Conservation (phyloP, 176 grass and related monocot species). For the Carex kokanica region DNA sequence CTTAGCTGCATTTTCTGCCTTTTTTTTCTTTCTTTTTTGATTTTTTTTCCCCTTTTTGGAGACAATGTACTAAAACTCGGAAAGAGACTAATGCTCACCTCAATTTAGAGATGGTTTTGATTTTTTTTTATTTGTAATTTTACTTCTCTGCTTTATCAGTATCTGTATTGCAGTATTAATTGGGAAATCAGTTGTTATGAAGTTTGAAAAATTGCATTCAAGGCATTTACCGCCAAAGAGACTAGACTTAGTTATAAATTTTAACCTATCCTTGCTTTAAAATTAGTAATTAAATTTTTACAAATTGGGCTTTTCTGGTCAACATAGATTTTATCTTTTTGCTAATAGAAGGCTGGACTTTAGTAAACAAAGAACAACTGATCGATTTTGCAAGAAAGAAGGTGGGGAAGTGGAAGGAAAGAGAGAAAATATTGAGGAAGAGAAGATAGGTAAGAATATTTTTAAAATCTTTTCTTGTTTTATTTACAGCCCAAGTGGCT, state of each 20-base stretch:
- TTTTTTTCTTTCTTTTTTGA: background rate
- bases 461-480: background rate
- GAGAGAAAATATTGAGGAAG: background rate
- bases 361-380: background rate
- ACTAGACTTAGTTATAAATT: background rate
- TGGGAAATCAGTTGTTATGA: background rate
- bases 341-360: background rate
- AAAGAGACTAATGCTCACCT: slow-evolving; percentile 26
- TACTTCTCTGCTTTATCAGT: background rate
- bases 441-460: background rate
- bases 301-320: background rate
- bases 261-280: no score
- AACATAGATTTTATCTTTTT: background rate
- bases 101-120: slow-evolving; percentile 15
- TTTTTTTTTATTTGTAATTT: background rate
- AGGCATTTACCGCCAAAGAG: background rate
- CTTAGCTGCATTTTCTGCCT: slow-evolving; percentile 16
- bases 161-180: background rate
- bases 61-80: slow-evolving; percentile 21
- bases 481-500: background rate
- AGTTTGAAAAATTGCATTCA: background rate
- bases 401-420: background rate
- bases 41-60: slow-evolving; percentile 11
- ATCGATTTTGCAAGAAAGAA: background rate
- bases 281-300: background rate